Conservation (phyloP, 139 green algal species). For the Chloropicon primus region DNA sequence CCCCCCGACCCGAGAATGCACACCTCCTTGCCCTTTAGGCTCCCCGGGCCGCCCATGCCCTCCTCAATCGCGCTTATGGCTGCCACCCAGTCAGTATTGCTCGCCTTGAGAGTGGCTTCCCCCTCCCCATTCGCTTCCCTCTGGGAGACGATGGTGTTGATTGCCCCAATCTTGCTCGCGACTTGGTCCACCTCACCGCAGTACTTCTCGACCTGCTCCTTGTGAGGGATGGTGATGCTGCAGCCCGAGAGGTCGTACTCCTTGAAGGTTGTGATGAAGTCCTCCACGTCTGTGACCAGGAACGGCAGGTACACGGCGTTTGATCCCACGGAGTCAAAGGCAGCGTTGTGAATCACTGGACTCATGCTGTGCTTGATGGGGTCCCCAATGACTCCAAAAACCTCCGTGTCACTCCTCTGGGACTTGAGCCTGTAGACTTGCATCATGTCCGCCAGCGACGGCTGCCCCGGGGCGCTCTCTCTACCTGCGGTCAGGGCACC, state of each 20-base stretch:
- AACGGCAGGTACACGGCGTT: conserved; percentile 89
- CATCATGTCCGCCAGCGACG: conserved; percentile 29
- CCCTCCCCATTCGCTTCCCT: conserved; percentile 32
- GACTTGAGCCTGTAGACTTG: conserved; percentile 40
- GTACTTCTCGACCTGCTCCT: conserved; percentile 20
- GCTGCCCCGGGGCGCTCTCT: conserved; percentile 59
- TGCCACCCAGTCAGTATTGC: conserved; percentile 90
- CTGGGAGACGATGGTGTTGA: conserved; percentile 84
- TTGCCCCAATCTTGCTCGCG: conserved; percentile 70
- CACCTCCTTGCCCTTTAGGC: conserved; percentile 56
- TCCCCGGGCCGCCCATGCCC: conserved; percentile 26
- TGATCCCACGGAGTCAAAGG: conserved; percentile 44
- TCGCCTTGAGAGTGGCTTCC: conserved; percentile 40
- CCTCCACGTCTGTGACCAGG: conserved; percentile 73
- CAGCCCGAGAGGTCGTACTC: conserved; percentile 32
- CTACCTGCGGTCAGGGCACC: conserved; percentile 51
- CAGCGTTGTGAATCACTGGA: conserved; percentile 78
- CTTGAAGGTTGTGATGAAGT: conserved; percentile 60
- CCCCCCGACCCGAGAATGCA: conserved; percentile 89
- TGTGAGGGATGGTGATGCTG: conserved; percentile 92
- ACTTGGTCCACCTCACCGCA: conserved; percentile 55
- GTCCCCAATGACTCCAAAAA: conserved; percentile 81
- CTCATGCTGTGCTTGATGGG: conserved; percentile 67
- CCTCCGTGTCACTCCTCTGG: conserved; percentile 45
- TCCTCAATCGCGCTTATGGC: conserved; percentile 81